Conservation (phyloP, 2,329 filamentous ascomycete species). For the Sporothrix brunneoviolacea region DNA sequence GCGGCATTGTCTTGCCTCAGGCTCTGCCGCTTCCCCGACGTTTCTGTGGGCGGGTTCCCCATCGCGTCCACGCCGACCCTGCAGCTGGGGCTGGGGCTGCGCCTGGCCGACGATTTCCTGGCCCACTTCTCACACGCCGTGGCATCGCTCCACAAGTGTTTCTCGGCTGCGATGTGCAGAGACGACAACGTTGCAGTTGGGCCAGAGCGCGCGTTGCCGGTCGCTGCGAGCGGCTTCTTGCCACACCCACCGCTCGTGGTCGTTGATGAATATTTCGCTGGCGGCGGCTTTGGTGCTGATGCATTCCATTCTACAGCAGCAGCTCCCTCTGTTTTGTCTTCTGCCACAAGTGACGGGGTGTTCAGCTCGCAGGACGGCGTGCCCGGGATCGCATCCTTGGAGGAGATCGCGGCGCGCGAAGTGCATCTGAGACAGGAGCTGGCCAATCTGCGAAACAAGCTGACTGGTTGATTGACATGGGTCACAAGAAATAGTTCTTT, state of each 20-base stretch:
- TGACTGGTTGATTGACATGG: neutral
- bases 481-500: neutral
- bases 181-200: neutral
- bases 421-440: constrained; percentile 11
- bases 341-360: neutral
- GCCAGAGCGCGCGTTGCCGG: too few relatives aligned
- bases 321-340: neutral
- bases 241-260: constrained; percentile 10
- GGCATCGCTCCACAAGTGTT: neutral
- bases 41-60: constrained; percentile 34
- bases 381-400: neutral
- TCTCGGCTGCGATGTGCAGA: neutral
- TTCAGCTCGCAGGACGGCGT: neutral
- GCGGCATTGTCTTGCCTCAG: constrained; percentile 22
- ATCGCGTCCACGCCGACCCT: constrained; percentile 34
- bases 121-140: constrained; percentile 22
- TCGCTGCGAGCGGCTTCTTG: neutral
- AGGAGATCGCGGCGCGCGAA: constrained; percentile 3
- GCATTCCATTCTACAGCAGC: neutral
- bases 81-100: constrained; percentile 36
- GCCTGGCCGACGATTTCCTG: constrained; percentile 37
- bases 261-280: neutral
- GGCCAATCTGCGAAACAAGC: constrained; percentile 3
- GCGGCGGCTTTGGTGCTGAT: neutral
- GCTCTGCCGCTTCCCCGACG: constrained; percentile 35